Evolutionary conservation across 148 eudicot species (phyloP), one percentile per base, ranked within the genome.

Genomic region (Vaccinium corymbosum): DNA sequence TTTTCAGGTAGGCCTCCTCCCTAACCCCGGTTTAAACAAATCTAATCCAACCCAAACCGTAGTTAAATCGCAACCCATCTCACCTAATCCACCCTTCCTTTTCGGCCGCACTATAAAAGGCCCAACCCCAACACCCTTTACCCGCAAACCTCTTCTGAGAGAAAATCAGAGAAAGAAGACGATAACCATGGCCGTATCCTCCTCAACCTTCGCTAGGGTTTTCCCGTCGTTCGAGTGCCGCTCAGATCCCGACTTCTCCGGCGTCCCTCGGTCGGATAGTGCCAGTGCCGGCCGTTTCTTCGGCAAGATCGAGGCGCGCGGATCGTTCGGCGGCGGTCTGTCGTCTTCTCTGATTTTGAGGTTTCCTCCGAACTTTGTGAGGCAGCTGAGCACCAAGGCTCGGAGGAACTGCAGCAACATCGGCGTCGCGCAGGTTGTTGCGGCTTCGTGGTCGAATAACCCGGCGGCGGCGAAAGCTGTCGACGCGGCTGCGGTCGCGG

Each of bases 401-500:
- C 87, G 98, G 48, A 85, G 98, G 57, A 93, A 94, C 88, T 94
- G 98, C 83, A 92, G 97, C 93, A 94, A 94, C 89, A 94, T 94
- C 87, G 97, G 97, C 32, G 97, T 93, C 25, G 94, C 97, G 1
- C 97, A 92, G 51, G 84, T 93, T 72, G 94, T 93, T 1, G 97
- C 97, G 1, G 94, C 97, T 17, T 92, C 97, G 73, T 93, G 97
- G 97, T 88, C 96, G 11, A 82, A 85, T 87, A 83, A 87, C 78
- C 76, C 66, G 52, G 52, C 57, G 42, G 53, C 62, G 0, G 46
- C 81, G 32, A 64, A 25, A 14, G 80, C 91, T 0, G 81, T 87
- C 68, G 81, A 91, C 75, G 86, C 86, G 9, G 85, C 86, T 6
- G 84, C 90, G 61, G 64, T 35, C 75, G 86, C 53, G 57, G 87